Conservation (phyloP, 2,329 filamentous ascomycete genomes). For the Hymenoscyphus linearis region DNA sequence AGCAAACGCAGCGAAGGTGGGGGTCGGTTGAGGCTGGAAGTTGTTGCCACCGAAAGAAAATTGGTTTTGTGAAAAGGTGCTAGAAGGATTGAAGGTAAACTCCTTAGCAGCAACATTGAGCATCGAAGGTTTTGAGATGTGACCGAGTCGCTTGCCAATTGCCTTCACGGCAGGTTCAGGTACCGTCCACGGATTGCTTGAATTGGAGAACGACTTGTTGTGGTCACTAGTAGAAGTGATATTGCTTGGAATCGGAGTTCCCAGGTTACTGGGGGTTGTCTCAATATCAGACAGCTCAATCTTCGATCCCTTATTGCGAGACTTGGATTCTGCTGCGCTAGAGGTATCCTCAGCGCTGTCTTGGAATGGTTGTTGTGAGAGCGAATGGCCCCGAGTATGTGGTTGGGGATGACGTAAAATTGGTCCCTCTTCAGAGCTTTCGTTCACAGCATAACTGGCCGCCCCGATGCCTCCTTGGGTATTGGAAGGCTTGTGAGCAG, state of each 20-base stretch:
- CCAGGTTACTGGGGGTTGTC: slow-evolving; percentile 68
- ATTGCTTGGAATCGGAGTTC: slow-evolving; percentile 53
- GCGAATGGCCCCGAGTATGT: slow-evolving; percentile 67
- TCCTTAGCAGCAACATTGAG: slow-evolving; percentile 87
- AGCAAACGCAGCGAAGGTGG: slow-evolving; percentile 20
- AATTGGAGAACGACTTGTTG: slow-evolving; percentile 49
- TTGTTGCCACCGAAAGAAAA: slow-evolving; percentile 44
- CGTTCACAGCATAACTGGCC: slow-evolving; percentile 42
- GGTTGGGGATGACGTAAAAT: slow-evolving; percentile 67
- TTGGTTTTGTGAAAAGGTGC: slow-evolving; percentile 44
- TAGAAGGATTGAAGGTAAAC: slow-evolving; percentile 65
- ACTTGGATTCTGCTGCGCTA: slow-evolving; percentile 24
- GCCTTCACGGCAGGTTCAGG: slow-evolving; percentile 38
- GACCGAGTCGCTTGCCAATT: slow-evolving; percentile 43
- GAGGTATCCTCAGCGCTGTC: slow-evolving; percentile 44
- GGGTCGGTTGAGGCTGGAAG: slow-evolving; percentile 41
- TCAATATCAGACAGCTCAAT: slow-evolving; percentile 60
- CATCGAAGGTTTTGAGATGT: slow-evolving; percentile 63
- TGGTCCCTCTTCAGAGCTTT: slow-evolving; percentile 47
- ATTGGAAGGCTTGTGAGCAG: slow-evolving; percentile 22
- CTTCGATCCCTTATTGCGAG: slow-evolving; percentile 21
- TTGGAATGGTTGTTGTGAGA: slow-evolving; percentile 61
- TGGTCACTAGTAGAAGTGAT: slow-evolving; percentile 46
- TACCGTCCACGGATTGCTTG: slow-evolving; percentile 61
- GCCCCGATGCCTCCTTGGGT: slow-evolving; percentile 22